Evolutionary conservation across 2,329 filamentous ascomycete species (phyloP).

Genomic region (Fusarium subglutinans): DNA sequence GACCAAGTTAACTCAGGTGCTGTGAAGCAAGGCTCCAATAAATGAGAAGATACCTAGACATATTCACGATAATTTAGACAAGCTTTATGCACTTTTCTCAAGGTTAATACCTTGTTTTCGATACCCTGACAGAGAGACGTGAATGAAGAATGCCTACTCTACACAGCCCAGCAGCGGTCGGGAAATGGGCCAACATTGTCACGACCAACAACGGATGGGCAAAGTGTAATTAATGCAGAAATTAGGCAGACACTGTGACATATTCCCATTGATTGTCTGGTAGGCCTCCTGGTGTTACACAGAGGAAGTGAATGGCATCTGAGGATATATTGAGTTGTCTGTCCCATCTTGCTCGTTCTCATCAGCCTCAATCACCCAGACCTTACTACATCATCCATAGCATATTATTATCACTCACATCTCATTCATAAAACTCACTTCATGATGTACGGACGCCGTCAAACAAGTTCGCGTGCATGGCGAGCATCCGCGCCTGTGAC

Average conservation of each 20-base stretch:
- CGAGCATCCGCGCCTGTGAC: background rate
- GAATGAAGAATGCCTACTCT: background rate
- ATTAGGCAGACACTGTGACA: background rate
- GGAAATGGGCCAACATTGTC: background rate
- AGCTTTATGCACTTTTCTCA: background rate
- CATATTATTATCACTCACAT: accelerated
- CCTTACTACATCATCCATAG: background rate
- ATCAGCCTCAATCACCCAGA: background rate
- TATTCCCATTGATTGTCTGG: background rate
- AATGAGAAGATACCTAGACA: background rate
- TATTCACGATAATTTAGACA: accelerated
- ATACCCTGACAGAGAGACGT: background rate
- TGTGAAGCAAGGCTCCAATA: background rate
- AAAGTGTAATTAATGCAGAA: slow-evolving; percentile 27
- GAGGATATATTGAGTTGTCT: background rate
- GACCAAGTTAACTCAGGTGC: background rate
- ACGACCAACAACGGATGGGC: background rate
- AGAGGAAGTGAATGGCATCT: background rate
- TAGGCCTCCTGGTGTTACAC: background rate
- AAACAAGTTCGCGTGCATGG: background rate
- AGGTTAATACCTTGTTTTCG: background rate
- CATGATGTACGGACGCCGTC: background rate
- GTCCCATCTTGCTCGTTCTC: background rate
- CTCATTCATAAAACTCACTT: background rate
- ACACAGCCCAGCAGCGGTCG: slow-evolving; percentile 7